Conservation (phyloP, 495 filamentous ascomycete genomes). For the Lophiotrema nucula region DNA sequence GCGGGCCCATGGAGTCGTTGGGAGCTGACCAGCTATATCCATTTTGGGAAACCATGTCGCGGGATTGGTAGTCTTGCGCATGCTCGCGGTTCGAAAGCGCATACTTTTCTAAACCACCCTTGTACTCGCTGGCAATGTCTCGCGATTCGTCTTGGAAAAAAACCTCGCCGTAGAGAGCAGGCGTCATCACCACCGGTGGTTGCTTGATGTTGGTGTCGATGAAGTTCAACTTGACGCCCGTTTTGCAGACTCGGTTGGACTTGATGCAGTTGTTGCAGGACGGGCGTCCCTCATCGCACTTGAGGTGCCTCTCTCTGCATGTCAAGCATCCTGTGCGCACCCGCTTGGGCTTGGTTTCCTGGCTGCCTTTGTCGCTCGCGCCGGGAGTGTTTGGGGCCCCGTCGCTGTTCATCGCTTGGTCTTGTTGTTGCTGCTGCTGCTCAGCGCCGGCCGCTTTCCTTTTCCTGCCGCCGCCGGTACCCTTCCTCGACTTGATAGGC, state of each 20-base stretch:
- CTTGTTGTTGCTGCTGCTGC: conserved; percentile 20
- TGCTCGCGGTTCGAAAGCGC: conserved; percentile 35
- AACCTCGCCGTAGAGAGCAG: conserved; percentile 66
- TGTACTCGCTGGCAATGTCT: conserved; percentile 87
- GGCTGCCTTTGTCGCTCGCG: conserved; percentile 14
- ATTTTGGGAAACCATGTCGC: conserved; percentile 62
- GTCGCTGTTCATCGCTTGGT: conserved; percentile 11
- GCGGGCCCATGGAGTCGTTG: conserved; percentile 39
- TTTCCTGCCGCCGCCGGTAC: background rate
- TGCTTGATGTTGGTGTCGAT: conserved; percentile 76
- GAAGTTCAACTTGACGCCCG: conserved; percentile 88
- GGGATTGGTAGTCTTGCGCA: conserved; percentile 36
- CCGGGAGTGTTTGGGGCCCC: conserved; percentile 16
- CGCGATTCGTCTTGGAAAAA: conserved; percentile 87
- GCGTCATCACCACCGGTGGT: conserved; percentile 60
- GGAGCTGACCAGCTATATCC: conserved; percentile 24
- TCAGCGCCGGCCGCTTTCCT: background rate
- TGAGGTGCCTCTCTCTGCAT: conserved; percentile 57
- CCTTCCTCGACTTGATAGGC: conserved; percentile 12
- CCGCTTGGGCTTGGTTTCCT: conserved; percentile 39
- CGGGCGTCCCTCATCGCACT: conserved; percentile 80
- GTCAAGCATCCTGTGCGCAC: conserved; percentile 47
- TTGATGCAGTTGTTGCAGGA: conserved; percentile 87
- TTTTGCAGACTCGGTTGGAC: conserved; percentile 78
- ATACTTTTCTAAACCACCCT: conserved; percentile 77